Conservation (phyloP, 2,329 filamentous ascomycete genomes). For the Pseudocercospora pini-densiflorae region DNA sequence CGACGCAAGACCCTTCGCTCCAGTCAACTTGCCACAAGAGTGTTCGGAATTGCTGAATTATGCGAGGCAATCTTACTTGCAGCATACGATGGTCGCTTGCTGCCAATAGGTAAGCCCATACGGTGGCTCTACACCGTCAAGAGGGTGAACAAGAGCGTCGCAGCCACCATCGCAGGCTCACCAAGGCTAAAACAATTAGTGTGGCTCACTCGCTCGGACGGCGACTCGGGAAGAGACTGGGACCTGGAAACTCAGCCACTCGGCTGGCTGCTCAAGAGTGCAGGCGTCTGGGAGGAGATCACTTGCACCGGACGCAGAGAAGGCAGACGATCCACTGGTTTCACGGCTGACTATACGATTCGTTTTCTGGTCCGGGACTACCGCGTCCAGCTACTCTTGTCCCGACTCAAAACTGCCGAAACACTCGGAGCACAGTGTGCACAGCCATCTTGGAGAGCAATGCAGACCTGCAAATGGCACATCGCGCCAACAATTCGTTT, state of each 20-base stretch:
- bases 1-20: not conserved
- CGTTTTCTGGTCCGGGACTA: not conserved
- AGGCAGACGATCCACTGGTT: not conserved
- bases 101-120: not conserved
- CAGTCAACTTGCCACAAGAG: not conserved
- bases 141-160: not conserved
- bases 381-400: not conserved
- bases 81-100: not conserved
- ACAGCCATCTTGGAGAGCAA: not conserved
- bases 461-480: slow-evolving; percentile 5
- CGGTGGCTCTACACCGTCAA: not conserved
- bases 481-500: not conserved
- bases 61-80: slow-evolving; percentile 8
- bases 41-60: not conserved
- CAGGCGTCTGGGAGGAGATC: not conserved
- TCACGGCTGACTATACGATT: slow-evolving; percentile 3
- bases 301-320: not conserved
- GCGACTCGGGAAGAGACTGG: not conserved
- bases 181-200: slow-evolving; percentile 1
- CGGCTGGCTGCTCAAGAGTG: not conserved
- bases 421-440: not conserved
- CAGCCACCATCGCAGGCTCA: slow-evolving; percentile 2
- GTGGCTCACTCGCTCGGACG: not conserved
- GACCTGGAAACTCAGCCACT: not conserved
- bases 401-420: not conserved